Evolutionary conservation across 2,329 filamentous ascomycete genomes (phyloP).

Genomic region (Eutypella sp.): DNA sequence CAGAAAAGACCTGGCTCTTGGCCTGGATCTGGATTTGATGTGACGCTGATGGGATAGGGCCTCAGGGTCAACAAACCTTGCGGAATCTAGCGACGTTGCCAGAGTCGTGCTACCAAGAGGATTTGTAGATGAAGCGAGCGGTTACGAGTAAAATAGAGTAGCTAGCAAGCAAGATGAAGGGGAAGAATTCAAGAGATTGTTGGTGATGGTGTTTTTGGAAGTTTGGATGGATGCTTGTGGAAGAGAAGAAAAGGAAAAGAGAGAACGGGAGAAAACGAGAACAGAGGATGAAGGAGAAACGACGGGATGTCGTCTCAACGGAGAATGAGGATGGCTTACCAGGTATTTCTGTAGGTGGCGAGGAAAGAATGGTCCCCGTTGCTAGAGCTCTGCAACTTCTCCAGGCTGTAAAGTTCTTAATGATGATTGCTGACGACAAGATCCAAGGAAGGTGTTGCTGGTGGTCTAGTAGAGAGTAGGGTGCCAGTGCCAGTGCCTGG

Average conservation of each 20-base stretch:
- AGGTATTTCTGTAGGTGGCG: no score
- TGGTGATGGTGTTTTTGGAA: slow-evolving; percentile 29
- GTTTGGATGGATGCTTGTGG: slow-evolving; percentile 45
- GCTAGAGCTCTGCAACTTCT: no score
- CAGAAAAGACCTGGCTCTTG: no score
- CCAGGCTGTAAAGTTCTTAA: no score
- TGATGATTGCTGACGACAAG: no score
- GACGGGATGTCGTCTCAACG: slow-evolving; percentile 11
- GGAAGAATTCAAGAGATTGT: slow-evolving; percentile 39
- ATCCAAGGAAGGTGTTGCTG: no score
- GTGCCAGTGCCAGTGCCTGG: no score
- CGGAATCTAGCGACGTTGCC: slow-evolving; percentile 22
- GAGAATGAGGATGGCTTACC: slow-evolving; percentile 1
- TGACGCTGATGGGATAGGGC: no score
- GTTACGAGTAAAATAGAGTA: slow-evolving; percentile 53
- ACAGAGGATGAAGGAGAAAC: slow-evolving; percentile 11
- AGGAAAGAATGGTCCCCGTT: no score
- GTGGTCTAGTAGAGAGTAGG: no score
- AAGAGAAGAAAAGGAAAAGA: slow-evolving; percentile 27
- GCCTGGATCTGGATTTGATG: no score
- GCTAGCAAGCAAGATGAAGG: slow-evolving; percentile 54
- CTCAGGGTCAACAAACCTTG: slow-evolving; percentile 13
- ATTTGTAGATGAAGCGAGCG: slow-evolving; percentile 50
- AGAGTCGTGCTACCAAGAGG: slow-evolving; percentile 45
- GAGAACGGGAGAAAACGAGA: slow-evolving; percentile 13